Conservation (phyloP, 192 early-diverging fungal species). For the Coemansia reversa region DNA sequence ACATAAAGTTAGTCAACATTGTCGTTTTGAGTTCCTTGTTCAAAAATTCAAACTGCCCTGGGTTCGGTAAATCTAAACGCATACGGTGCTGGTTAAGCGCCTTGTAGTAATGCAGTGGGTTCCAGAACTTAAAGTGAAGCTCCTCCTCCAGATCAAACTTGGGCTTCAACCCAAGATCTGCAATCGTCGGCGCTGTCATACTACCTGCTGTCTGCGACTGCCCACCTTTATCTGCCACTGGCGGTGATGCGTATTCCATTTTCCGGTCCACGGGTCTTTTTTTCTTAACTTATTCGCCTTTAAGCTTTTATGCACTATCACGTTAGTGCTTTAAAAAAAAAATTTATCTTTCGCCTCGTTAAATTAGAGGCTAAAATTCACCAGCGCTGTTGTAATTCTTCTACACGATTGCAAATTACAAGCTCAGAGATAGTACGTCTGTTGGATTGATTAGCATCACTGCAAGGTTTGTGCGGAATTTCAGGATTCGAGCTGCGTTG, state of each 20-base stretch:
- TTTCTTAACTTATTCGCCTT: constrained; percentile 1
- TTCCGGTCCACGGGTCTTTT: neutral
- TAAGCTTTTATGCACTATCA: neutral
- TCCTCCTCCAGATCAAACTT: constrained; percentile 39
- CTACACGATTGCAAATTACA: no score
- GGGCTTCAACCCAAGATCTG: constrained; percentile 31
- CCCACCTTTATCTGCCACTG: constrained; percentile 7
- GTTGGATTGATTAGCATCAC: neutral
- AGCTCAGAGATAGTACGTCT: no score
- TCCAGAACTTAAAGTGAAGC: constrained; percentile 57
- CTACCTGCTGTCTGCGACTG: constrained; percentile 7
- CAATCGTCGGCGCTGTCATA: constrained; percentile 18
- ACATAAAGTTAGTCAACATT: constrained; percentile 82
- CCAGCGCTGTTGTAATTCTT: no score
- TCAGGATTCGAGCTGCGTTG: neutral
- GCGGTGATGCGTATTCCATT: constrained; percentile 36
- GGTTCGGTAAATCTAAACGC: constrained; percentile 48
- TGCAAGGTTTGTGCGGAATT: constrained; percentile 4
- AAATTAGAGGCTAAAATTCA: no score
- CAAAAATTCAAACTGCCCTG: constrained; percentile 48
- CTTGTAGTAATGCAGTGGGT: constrained; percentile 48
- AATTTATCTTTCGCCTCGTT: neutral
- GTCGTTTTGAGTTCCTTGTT: constrained; percentile 57
- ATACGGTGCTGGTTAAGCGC: constrained; percentile 51
- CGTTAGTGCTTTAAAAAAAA: neutral